Evolutionary conservation across 371 early-diverging fungal genomes (phyloP).

Genomic region (Mortierella sp.): DNA sequence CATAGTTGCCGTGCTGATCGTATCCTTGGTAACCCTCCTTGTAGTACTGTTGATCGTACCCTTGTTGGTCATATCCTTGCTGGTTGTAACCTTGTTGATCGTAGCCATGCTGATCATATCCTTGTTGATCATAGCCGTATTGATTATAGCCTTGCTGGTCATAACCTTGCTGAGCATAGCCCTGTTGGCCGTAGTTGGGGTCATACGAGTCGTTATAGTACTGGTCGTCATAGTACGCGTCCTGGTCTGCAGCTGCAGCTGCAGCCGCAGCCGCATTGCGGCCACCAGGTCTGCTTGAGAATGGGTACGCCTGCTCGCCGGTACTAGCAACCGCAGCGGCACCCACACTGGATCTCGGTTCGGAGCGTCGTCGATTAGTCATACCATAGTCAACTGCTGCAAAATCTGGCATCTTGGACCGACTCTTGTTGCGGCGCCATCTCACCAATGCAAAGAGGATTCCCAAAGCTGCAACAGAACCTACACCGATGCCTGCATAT

Average conservation of each 20-base stretch:
- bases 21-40: constrained; percentile 23
- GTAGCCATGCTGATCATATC: constrained; percentile 32
- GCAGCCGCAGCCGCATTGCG: not conserved
- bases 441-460: constrained; percentile 43
- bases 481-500: constrained; percentile 52
- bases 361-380: constrained; percentile 33
- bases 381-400: constrained; percentile 47
- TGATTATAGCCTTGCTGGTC: constrained; percentile 6
- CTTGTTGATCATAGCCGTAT: constrained; percentile 19
- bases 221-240: constrained; percentile 42
- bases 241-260: constrained; percentile 15
- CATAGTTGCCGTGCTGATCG: constrained; percentile 35
- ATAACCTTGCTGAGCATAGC: constrained; percentile 12
- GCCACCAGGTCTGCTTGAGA: constrained; percentile 34
- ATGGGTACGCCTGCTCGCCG: constrained; percentile 34
- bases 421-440: constrained; percentile 28
- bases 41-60: constrained; percentile 25
- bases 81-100: constrained; percentile 28
- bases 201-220: constrained; percentile 46
- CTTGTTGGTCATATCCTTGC: constrained; percentile 16
- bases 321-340: constrained; percentile 9
- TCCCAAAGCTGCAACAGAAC: constrained; percentile 26
- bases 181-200: constrained; percentile 16
- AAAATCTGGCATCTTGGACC: constrained; percentile 46
- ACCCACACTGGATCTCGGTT: constrained; percentile 22